Conservation (phyloP, 768 basidiomycete species). For the Mycena filopes region DNA sequence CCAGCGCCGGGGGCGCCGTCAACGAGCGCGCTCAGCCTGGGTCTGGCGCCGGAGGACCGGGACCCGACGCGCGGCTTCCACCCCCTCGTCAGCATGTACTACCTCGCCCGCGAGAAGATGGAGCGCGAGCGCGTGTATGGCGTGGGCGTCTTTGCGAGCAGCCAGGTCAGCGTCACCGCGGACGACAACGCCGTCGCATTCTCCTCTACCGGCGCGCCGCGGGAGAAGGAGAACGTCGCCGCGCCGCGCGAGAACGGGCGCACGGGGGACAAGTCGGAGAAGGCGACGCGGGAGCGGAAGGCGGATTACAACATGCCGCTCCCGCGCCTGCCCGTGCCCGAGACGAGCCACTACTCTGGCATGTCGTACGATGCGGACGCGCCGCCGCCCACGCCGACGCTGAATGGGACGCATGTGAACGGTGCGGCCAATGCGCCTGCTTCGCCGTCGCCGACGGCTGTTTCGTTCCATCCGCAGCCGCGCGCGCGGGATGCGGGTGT, state of each 20-base stretch:
- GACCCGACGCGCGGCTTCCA: slow-evolving; percentile 96
- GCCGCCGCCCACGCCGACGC: slow-evolving; percentile 33
- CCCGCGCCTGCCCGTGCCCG: slow-evolving; percentile 4
- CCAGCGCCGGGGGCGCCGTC: slow-evolving; percentile 45
- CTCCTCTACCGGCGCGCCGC: neutral
- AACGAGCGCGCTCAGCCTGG: slow-evolving; percentile 50
- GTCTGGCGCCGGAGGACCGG: slow-evolving; percentile 9
- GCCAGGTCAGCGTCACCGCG: slow-evolving; percentile 76
- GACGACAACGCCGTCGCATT: neutral
- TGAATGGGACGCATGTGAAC: slow-evolving; percentile 12
- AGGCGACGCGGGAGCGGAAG: slow-evolving; percentile 56
- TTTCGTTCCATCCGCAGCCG: slow-evolving; percentile 67
- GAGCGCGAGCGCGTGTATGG: slow-evolving; percentile 96
- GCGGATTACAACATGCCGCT: slow-evolving; percentile 79
- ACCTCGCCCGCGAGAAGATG: slow-evolving; percentile 93
- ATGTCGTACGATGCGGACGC: slow-evolving; percentile 78
- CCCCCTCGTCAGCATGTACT: slow-evolving; percentile 96
- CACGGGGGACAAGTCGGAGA: slow-evolving; percentile 60
- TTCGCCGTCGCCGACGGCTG: slow-evolving; percentile 69
- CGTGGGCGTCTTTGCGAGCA: slow-evolving; percentile 31
- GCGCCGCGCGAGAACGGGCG: slow-evolving; percentile 59
- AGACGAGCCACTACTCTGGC: slow-evolving; percentile 76
- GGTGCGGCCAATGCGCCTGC: slow-evolving; percentile 31
- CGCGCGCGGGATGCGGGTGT: slow-evolving; percentile 74
- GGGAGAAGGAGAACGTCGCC: slow-evolving; percentile 14